Evolutionary conservation across 2,329 filamentous ascomycete species (phyloP), one percentile per base, ranked within the genome.

Genomic region (Dactylonectria macrodidyma): DNA sequence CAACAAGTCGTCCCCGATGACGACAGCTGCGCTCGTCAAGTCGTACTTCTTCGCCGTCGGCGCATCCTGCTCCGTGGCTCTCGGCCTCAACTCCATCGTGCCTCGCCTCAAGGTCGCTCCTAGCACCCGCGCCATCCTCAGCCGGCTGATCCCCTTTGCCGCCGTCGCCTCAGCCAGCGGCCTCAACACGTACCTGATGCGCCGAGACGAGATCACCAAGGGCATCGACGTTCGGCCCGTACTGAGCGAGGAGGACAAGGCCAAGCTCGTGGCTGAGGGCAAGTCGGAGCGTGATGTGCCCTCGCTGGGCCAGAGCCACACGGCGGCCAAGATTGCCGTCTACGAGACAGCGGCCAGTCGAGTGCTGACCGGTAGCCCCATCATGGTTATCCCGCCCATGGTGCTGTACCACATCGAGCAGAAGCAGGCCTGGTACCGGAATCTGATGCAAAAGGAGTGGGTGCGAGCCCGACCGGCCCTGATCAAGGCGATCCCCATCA

Each of bases 111-210:
- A 92, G 79, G 85, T 98, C 54, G 90, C 92, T 16, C 93, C 94
- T 1, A 89, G 90, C 60, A 93, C 95, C 3, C 91, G 91, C 68
- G 87, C 92, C 46, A 90, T 97, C 22, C 90, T 98, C 3, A 88
- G 90, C 62, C 91, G 96, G n/a, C 89, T 99, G 9, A 95, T 98
- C 7, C 96, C 96, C 30, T 99, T 99, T 78, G 96, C 95, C 1
- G 96, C 96, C 12, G 96, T 99, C 11, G 95, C 95, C 34, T 93
- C 91, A 66, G 96, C 96, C 4, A 95, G 95, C 77, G 94, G 91
- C 1, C 87, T 99, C 70, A 99, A 99, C 82, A 96, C 98, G 30
- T 97, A 98, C 83, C 89, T 99, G 62, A 99, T 99, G 96, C 94
- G 96, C 67, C 92, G 94, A 71, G 95, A 98, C 81, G 96, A 99